phyloP scores from a whole-genome alignment of 192 early-diverging fungal species.

The Podila clonocystis region DNA sequence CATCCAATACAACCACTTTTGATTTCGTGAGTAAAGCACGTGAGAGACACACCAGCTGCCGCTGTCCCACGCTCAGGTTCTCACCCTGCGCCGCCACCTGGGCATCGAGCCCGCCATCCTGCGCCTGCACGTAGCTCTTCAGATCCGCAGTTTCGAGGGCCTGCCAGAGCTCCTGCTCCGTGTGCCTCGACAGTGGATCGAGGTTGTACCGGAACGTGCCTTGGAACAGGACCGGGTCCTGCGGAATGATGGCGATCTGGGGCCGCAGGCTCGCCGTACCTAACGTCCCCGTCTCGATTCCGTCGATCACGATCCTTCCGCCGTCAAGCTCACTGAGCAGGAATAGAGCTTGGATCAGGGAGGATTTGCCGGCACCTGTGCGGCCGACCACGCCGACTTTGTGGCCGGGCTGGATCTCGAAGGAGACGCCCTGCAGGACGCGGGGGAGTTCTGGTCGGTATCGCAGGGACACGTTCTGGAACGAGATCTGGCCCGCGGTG shows the following conservation, averaged over 20 bases:
- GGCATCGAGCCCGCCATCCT: conserved; percentile 77
- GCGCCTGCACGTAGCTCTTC: conserved; percentile 66
- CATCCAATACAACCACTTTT: conserved; percentile 83
- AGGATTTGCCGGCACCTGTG: conserved; percentile 88
- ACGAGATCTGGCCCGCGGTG: conserved; percentile 69
- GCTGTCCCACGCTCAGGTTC: conserved; percentile 87
- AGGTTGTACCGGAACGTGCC: conserved; percentile 68
- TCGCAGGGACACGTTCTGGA: conserved; percentile 75
- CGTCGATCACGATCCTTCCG: conserved; percentile 80
- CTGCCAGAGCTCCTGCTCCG: conserved; percentile 74
- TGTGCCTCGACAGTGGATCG: conserved; percentile 61
- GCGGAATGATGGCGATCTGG: conserved; percentile 87
- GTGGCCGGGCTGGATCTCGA: conserved; percentile 67
- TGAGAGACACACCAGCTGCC: conserved; percentile 74
- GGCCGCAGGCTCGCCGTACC: conserved; percentile 80
- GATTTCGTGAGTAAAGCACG: conserved; percentile 76
- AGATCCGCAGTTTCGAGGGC: conserved; percentile 75
- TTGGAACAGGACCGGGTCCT: conserved; percentile 67
- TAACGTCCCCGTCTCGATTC: conserved; percentile 75
- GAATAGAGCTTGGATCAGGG: conserved; percentile 80
- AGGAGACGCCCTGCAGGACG: conserved; percentile 83
- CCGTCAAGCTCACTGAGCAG: conserved; percentile 76
- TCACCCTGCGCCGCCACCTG: conserved; percentile 79
- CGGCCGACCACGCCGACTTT: conserved; percentile 95
- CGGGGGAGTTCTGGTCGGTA: conserved; percentile 76